A percentile compares a stretch with the other conserved stretches of the same genome.
phyloP scores from a whole-genome alignment of 768 basidiomycete species.

The Pisolithus marmoratus region DNA sequence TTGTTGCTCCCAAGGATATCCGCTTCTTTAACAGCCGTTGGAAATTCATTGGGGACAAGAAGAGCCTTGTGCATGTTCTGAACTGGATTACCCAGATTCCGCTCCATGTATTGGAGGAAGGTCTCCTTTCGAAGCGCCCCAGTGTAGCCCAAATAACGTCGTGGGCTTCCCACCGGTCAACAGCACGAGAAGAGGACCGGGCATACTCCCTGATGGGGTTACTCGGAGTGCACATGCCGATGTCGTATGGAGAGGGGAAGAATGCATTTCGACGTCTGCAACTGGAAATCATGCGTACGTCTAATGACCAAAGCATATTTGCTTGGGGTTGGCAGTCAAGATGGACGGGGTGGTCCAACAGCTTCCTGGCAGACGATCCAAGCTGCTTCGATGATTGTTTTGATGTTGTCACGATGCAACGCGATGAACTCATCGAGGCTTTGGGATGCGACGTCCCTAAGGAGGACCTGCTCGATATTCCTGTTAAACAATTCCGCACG shows the following conservation, averaged over 20 bases:
- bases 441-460: neutral
- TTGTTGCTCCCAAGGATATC: slow-evolving; percentile 11
- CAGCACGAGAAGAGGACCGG: slow-evolving; percentile 12
- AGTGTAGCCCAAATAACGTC: slow-evolving; percentile 7
- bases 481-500: neutral
- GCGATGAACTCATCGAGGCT: neutral
- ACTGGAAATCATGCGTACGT: slow-evolving; percentile 6
- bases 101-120: neutral
- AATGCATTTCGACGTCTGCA: slow-evolving; percentile 9
- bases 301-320: slow-evolving; percentile 10
- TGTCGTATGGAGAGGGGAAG: slow-evolving; percentile 15
- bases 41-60: slow-evolving; percentile 5
- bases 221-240: slow-evolving; percentile 9
- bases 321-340: slow-evolving; percentile 3
- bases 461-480: neutral
- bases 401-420: neutral
- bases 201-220: slow-evolving; percentile 16
- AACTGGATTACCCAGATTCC: slow-evolving; percentile 5
- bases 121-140: neutral
- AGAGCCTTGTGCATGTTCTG: neutral
- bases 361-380: neutral
- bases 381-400: neutral
- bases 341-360: neutral
- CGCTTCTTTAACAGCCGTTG: slow-evolving; percentile 12
- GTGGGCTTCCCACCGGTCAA: slow-evolving; percentile 15